Conservation (phyloP, 1,284 basidiomycete species). For the Phlebopus sp. region DNA sequence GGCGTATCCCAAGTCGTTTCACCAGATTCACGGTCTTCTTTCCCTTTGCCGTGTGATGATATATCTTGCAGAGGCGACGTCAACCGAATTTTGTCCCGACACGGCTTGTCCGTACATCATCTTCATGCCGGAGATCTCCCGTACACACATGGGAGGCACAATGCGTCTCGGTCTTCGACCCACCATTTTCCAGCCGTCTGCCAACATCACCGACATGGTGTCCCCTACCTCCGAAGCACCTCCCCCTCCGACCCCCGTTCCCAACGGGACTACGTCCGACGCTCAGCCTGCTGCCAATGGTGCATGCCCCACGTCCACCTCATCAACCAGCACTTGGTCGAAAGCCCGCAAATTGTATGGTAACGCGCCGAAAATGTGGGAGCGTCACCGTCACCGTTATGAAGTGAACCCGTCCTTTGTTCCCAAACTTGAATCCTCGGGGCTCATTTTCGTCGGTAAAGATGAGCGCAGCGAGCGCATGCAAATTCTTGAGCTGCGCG, state of each 20-base stretch:
- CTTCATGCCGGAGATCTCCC: slow-evolving; percentile 99
- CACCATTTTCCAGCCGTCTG: slow-evolving; percentile 74
- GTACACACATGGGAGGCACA: slow-evolving; percentile 97
- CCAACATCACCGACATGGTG: slow-evolving; percentile 15
- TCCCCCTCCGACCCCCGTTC: not conserved
- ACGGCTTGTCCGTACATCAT: slow-evolving; percentile 78
- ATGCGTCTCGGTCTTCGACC: slow-evolving; percentile 97
- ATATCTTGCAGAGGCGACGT: slow-evolving; percentile 69
- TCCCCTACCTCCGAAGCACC: slow-evolving; percentile 13
- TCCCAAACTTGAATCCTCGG: slow-evolving; percentile 67
- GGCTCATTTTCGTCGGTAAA: slow-evolving; percentile 85
- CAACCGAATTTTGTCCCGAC: slow-evolving; percentile 73
- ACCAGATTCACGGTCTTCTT: not conserved
- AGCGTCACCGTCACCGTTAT: slow-evolving; percentile 95
- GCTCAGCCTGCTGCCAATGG: slow-evolving; percentile 4
- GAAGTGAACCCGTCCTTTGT: slow-evolving; percentile 95
- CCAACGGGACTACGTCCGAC: not conserved
- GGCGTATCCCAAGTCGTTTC: not conserved
- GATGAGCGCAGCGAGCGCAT: slow-evolving; percentile 97
- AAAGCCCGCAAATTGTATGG: slow-evolving; percentile 84
- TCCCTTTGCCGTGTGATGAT: slow-evolving; percentile 7
- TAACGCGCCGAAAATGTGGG: slow-evolving; percentile 86
- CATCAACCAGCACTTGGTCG: slow-evolving; percentile 57
- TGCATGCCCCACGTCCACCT: slow-evolving; percentile 14
- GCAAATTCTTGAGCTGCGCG: slow-evolving; percentile 91